phyloP scores from a whole-genome alignment of 306 rosid genomes.

The Acacia crassicarpa region DNA sequence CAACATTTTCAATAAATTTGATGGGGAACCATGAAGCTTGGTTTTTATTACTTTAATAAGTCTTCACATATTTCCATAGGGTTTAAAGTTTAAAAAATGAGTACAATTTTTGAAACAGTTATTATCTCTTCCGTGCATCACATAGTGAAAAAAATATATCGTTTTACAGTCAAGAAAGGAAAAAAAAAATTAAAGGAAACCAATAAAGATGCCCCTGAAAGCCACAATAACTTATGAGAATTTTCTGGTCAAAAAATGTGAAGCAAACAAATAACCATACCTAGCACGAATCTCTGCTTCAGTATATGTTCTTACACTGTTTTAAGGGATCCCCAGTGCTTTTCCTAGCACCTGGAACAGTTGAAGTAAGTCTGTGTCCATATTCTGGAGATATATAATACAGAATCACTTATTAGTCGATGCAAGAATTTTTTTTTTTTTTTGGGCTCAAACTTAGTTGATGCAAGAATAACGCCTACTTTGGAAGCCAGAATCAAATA shows the following conservation, averaged over 20 bases:
- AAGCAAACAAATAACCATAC: conserved; percentile 44
- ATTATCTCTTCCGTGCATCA: background rate
- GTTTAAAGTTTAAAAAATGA: background rate
- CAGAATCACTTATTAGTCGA: conserved; percentile 19
- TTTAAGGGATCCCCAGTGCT: conserved; percentile 89
- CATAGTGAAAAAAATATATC: background rate
- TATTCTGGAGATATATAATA: conserved; percentile 53
- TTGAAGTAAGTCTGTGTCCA: conserved; percentile 62
- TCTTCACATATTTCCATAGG: background rate
- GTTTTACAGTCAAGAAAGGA: conserved; percentile 11
- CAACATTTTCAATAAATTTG: background rate
- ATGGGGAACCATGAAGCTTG: background rate
- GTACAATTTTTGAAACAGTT: background rate
- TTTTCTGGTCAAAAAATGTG: background rate
- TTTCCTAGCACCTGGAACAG: conserved; percentile 74
- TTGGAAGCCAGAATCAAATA: conserved; percentile 16
- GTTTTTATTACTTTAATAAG: background rate
- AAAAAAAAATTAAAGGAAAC: conserved; percentile 26
- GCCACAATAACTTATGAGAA: background rate
- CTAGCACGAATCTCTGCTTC: conserved; percentile 98
- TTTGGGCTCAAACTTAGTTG: too few species aligned
- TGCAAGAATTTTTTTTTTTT: too few species aligned
- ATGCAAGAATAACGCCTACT: conserved; percentile 21
- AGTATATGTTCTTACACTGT: conserved; percentile 79
- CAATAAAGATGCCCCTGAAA: conserved; percentile 21